Evolutionary conservation across 2,329 filamentous ascomycete species (phyloP).

Genomic region (Periconia digitata): DNA sequence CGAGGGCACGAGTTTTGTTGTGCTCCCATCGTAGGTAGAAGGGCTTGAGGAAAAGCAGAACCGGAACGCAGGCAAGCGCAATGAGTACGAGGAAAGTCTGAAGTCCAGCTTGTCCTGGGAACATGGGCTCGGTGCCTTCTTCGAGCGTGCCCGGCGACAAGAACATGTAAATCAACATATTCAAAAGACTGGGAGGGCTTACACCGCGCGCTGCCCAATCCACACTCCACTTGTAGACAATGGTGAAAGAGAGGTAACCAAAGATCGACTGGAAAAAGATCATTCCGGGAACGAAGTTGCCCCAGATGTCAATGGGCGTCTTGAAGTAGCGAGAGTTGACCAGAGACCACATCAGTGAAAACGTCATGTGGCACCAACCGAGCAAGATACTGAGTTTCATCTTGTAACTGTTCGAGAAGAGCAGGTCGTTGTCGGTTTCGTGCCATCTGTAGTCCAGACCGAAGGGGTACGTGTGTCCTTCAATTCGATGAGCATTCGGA

Average conservation of each 20-base stretch:
- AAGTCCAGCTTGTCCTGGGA: slow-evolving; percentile 72
- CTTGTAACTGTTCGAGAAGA: slow-evolving; percentile 99
- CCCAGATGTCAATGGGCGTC: slow-evolving; percentile 92
- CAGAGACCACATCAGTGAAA: slow-evolving; percentile 89
- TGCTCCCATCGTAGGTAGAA: slow-evolving; percentile 94
- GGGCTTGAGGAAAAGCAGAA: slow-evolving; percentile 92
- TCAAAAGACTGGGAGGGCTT: slow-evolving; percentile 83
- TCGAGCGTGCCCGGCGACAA: slow-evolving; percentile 77
- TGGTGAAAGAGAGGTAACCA: slow-evolving; percentile 89
- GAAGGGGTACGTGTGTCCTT: slow-evolving; percentile 87
- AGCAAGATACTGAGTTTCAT: slow-evolving; percentile 99
- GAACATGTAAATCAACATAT: slow-evolving; percentile 99
- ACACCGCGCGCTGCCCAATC: slow-evolving; percentile 73
- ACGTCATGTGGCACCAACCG: slow-evolving; percentile 98
- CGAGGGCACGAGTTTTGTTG: slow-evolving; percentile 81
- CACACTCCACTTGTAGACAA: slow-evolving; percentile 95
- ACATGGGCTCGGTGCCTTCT: slow-evolving; percentile 64
- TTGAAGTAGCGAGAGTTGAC: slow-evolving; percentile 96
- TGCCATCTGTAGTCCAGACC: slow-evolving; percentile 97
- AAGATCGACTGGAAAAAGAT: slow-evolving; percentile 99
- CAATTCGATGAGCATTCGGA: slow-evolving; percentile 65
- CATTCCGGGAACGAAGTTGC: slow-evolving; percentile 97
- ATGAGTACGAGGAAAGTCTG: slow-evolving; percentile 79
- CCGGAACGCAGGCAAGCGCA: slow-evolving; percentile 82
- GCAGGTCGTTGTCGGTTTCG: slow-evolving; percentile 87